Conservation (phyloP, 2,329 filamentous ascomycete genomes). For the Aspergillus brasiliensis region DNA sequence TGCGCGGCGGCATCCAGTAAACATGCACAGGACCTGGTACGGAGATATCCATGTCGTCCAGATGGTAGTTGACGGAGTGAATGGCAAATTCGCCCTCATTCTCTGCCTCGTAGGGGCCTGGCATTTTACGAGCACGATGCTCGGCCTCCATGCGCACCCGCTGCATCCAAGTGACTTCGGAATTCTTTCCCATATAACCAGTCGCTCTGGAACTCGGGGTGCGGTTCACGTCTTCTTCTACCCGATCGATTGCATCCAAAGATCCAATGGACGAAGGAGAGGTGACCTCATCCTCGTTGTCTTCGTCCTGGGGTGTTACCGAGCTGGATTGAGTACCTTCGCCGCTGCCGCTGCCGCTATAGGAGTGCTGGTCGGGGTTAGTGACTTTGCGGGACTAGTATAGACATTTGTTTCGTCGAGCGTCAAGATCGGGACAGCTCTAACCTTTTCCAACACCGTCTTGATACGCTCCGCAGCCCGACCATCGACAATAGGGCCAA, state of each 20-base stretch:
- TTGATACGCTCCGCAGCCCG: constrained; percentile 39
- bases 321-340: constrained; percentile 33
- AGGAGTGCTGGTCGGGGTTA: constrained; percentile 24
- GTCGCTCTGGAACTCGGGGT: constrained; percentile 40
- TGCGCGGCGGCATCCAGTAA: constrained; percentile 45
- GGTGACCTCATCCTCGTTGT: constrained; percentile 29
- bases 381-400: neutral
- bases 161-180: constrained; percentile 50
- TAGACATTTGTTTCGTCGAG: neutral
- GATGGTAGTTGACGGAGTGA: constrained; percentile 43
- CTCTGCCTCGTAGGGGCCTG: constrained; percentile 32
- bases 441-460: constrained; percentile 41
- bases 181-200: constrained; percentile 50
- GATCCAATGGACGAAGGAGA: constrained; percentile 44
- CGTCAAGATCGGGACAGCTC: constrained; percentile 3
- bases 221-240: constrained; percentile 48
- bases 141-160: constrained; percentile 42
- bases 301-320: constrained; percentile 33
- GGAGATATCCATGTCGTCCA: constrained; percentile 48
- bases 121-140: constrained; percentile 32
- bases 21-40: constrained; percentile 44
- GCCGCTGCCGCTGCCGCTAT: constrained; percentile 16
- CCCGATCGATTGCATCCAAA: constrained; percentile 48
- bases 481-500: constrained; percentile 36
- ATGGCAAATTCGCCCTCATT: constrained; percentile 36